Evolutionary conservation across 1,284 basidiomycete genomes (phyloP).

Genomic region (Neonothopanus nambi): DNA sequence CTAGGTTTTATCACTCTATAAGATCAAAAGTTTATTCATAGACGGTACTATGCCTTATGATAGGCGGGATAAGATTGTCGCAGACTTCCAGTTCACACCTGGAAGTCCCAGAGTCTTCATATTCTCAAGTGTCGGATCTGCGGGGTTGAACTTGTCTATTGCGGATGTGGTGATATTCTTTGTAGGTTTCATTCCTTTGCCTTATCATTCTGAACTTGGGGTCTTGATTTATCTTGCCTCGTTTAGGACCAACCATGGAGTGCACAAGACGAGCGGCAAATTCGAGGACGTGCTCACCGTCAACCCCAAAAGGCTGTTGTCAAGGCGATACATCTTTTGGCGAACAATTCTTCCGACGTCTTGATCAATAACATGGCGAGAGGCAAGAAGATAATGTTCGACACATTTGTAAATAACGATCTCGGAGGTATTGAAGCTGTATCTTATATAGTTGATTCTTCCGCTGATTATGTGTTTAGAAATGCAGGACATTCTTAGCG

Average conservation of each 20-base stretch:
- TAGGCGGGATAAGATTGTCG: not conserved
- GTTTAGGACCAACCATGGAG: slow-evolving; percentile 31
- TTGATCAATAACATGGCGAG: not conserved
- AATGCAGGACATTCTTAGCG: too few relatives aligned
- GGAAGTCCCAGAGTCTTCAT: not conserved
- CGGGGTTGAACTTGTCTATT: slow-evolving; percentile 26
- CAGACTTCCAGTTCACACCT: not conserved
- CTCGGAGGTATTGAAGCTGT: too few relatives aligned
- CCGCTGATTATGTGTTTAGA: too few relatives aligned
- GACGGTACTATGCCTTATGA: slow-evolving; percentile 7
- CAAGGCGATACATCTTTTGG: slow-evolving; percentile 1
- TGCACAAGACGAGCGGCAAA: too few relatives aligned
- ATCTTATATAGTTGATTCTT: too few relatives aligned
- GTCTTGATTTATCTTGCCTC: not conserved
- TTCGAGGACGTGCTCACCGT: slow-evolving; percentile 1
- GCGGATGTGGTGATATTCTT: slow-evolving; percentile 26
- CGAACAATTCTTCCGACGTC: not conserved
- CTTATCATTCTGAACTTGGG: not conserved
- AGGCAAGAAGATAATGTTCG: not conserved
- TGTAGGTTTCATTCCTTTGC: slow-evolving; percentile 20
- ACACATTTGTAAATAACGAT: not conserved
- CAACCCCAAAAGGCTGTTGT: not conserved
- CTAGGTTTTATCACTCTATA: slow-evolving; percentile 5
- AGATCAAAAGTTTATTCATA: not conserved
- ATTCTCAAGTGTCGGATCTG: slow-evolving; percentile 21